phyloP scores from a whole-genome alignment of 2,329 filamentous ascomycete species.

The Penicillium rolfsii region DNA sequence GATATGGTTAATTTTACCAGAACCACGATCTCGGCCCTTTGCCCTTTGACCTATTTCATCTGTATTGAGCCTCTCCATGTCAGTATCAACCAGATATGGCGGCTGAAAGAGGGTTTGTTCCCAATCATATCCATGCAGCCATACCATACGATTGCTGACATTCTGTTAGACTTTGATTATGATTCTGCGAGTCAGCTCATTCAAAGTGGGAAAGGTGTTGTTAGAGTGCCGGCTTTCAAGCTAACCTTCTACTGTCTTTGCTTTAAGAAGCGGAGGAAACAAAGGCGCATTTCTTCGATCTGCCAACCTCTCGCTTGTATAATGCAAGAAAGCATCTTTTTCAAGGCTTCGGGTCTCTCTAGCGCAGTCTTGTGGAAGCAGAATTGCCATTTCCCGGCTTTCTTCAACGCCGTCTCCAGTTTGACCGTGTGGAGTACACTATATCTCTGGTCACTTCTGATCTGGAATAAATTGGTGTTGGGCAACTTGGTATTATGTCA shows the following conservation, averaged over 20 bases:
- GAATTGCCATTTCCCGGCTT: not conserved
- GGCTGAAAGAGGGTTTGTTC: not conserved
- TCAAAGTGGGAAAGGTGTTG: not conserved
- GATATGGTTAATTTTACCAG: not conserved
- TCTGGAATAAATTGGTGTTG: not conserved
- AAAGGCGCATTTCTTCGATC: not conserved
- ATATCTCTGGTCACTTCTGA: not conserved
- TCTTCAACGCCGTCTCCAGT: not conserved
- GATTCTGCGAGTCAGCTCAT: not conserved
- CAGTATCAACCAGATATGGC: not conserved
- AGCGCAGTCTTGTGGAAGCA: not conserved
- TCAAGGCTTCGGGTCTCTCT: not conserved
- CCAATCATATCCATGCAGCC: not conserved
- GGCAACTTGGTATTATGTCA: not conserved
- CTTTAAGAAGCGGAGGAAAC: not conserved
- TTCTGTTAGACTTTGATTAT: not conserved
- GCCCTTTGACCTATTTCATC: not conserved
- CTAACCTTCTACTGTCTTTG: not conserved
- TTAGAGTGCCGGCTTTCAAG: not conserved
- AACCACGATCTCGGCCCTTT: not conserved
- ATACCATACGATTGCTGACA: not conserved
- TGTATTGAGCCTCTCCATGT: not conserved
- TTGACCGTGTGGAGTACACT: not conserved
- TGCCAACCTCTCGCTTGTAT: not conserved
- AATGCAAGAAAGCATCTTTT: not conserved